Base-by-base conservation (phyloP, 2,329 filamentous ascomycete genomes). In the Zopfia rhizophila region DNA sequence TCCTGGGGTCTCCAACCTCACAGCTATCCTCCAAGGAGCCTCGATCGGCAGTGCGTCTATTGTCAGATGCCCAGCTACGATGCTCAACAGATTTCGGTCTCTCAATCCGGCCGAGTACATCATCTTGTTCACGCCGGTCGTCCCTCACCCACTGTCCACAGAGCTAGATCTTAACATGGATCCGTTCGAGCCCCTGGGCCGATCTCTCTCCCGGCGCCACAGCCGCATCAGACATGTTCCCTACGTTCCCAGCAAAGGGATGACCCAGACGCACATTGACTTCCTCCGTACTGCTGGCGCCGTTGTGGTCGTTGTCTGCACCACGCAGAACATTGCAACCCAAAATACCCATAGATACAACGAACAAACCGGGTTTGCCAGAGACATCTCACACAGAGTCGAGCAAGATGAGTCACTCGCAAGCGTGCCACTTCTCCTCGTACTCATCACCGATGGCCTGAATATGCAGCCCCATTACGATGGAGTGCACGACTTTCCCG, bases 161-260 rank as follows among this genome's bases (percentile, higher is more conserved):
- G 51, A 56, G 54, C 58, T 72, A 30, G 60, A 70, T 31, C 74
- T 76, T 48, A 70, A 69, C 31, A 77, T 72, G 58, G 89, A 92
- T 63, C 89, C 88, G 0, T 91, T 91, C 61, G 88, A 91, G 67
- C 79, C 82, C 11, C 75, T 92, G 13, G 89, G 88, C 14, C 79
- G 80, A 51, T 81, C 83, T 31, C 68, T 92, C 36, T 82, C 83
- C 36, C 75, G 72, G 36, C 77, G 81, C 55, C n/a, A n/a, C n/a
- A n/a, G n/a, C n/a, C n/a, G n/a, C n/a, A 77, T 91, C 50, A 82
- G 86, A 14, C 89, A 91, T 64, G 82, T 90, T 30, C 87, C 89
- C 5, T 92, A 90, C 60, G 82, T 84, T 4, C 81, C 83, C 33
- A 77, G 78, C 39, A 70, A 77, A 46, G 86, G 87, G 29, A 83